These are phyloP conservation scores for Mycena alexandri DNA, from an alignment of 768 basidiomycete species.

Conservation along the genomic window DNA sequence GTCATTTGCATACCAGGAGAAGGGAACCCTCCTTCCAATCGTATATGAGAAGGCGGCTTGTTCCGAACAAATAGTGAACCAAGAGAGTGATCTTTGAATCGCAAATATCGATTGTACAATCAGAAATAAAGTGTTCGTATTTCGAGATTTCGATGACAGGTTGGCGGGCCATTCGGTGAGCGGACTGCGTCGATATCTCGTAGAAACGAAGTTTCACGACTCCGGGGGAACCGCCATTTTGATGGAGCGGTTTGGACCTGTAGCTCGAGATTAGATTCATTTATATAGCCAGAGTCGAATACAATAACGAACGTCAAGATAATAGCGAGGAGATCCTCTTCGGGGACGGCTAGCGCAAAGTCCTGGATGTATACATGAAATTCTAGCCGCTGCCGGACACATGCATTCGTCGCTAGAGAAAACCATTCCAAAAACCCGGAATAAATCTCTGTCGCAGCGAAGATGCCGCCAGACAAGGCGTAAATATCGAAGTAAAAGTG, in stretches of 20 bases:
- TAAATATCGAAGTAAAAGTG: neutral
- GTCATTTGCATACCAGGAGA: conserved; percentile 1
- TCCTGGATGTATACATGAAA: conserved; percentile 6
- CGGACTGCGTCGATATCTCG: neutral
- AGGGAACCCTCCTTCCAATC: no score
- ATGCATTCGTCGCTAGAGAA: neutral
- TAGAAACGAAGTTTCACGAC: neutral
- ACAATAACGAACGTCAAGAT: conserved; percentile 6
- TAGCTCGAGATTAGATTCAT: neutral
- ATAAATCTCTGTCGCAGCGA: neutral
- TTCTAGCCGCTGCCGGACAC: conserved; percentile 4
- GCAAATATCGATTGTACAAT: conserved; percentile 1
- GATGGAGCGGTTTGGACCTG: neutral
- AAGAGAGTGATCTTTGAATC: neutral
- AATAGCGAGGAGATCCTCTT: conserved; percentile 9
- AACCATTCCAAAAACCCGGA: neutral
- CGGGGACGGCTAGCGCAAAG: neutral
- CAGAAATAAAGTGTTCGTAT: no score
- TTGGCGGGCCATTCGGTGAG: conserved; percentile 1
- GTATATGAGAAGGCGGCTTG: no score
- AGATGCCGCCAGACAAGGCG: neutral
- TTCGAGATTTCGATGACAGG: neutral
- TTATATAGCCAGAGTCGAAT: no score
- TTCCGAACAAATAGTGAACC: neutral
- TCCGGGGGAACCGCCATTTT: neutral